Conservation (phyloP, 1,284 basidiomycete genomes). For the Xanthoconium separans region DNA sequence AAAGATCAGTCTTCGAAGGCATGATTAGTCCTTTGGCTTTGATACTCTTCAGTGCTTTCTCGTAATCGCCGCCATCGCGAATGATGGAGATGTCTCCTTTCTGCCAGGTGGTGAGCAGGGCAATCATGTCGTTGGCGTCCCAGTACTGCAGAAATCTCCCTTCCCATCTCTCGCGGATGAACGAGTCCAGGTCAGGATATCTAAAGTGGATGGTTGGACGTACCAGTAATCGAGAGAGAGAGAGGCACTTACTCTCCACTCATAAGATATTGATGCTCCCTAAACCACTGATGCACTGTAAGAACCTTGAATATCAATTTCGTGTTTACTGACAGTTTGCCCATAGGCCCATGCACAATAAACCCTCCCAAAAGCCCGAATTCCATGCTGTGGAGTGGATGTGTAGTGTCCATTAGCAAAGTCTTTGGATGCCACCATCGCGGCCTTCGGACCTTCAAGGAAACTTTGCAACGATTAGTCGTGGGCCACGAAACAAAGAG, state of each 20-base stretch:
- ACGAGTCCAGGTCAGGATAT: constrained; percentile 34
- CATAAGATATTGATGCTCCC: constrained; percentile 33
- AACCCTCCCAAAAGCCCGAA: constrained; percentile 37
- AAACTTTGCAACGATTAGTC: constrained; percentile 29
- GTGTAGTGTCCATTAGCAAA: constrained; percentile 38
- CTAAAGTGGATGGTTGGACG: constrained; percentile 11
- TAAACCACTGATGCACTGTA: constrained; percentile 35
- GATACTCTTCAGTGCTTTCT: constrained; percentile 29
- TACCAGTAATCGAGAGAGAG: not conserved
- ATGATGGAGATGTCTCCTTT: constrained; percentile 39
- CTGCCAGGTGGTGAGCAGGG: constrained; percentile 41
- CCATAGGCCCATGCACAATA: constrained; percentile 42
- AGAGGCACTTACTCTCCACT: constrained; percentile 29
- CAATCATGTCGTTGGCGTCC: constrained; percentile 43
- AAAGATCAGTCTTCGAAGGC: constrained; percentile 37
- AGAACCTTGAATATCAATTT: not conserved
- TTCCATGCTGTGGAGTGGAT: constrained; percentile 31
- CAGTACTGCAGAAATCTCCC: constrained; percentile 33
- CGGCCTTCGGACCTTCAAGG: constrained; percentile 40
- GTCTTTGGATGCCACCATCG: constrained; percentile 37
- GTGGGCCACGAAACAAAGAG: not conserved
- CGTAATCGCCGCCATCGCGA: constrained; percentile 29
- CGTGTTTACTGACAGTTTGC: constrained; percentile 32
- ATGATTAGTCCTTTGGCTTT: constrained; percentile 34
- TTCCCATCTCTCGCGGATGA: constrained; percentile 39